A percentile compares a stretch with the other conserved stretches of the same genome.
These are phyloP conservation scores for Caryocar brasiliense DNA, from an alignment of 441 rosid genomes.

Conservation along the genomic window DNA sequence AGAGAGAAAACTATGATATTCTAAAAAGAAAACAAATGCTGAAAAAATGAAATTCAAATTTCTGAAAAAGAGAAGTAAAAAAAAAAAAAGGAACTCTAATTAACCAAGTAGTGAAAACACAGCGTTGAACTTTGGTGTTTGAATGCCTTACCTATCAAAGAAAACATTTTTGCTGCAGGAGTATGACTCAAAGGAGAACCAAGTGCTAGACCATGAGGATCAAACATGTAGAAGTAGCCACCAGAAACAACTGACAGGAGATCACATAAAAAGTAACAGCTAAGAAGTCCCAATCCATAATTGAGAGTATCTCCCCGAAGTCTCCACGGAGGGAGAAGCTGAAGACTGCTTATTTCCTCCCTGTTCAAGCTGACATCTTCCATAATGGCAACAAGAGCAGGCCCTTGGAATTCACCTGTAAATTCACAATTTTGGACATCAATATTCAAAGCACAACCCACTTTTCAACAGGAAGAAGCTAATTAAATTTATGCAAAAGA, in stretches of 20 bases:
- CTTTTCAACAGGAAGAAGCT: no score
- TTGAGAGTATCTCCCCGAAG: constrained; percentile 75
- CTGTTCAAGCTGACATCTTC: constrained; percentile 84
- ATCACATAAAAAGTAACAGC: constrained; percentile 77
- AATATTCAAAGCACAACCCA: constrained; percentile 13
- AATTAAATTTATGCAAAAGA: no score
- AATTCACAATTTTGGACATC: constrained; percentile 10
- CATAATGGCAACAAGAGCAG: constrained; percentile 79
- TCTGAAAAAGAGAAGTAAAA: background rate
- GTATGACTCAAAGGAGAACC: constrained; percentile 54
- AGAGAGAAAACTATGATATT: no score
- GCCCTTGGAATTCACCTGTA: constrained; percentile 94
- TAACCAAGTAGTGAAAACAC: constrained; percentile 1
- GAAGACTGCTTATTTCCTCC: constrained; percentile 91
- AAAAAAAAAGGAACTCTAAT: background rate
- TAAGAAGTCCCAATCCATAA: constrained; percentile 92
- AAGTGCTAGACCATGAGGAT: constrained; percentile 81
- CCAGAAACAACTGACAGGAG: constrained; percentile 82
- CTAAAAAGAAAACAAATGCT: no score
- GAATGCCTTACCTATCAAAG: constrained; percentile 59
- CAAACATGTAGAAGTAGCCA: constrained; percentile 89
- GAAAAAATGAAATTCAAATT: no score
- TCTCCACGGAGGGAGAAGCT: constrained; percentile 93
- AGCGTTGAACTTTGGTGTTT: background rate
- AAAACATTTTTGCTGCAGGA: constrained; percentile 85